Percentiles rank a stretch among this genome's conserved stretches.
Evolutionary conservation across 768 basidiomycete species (phyloP).

Genomic region (Russula lepida): DNA sequence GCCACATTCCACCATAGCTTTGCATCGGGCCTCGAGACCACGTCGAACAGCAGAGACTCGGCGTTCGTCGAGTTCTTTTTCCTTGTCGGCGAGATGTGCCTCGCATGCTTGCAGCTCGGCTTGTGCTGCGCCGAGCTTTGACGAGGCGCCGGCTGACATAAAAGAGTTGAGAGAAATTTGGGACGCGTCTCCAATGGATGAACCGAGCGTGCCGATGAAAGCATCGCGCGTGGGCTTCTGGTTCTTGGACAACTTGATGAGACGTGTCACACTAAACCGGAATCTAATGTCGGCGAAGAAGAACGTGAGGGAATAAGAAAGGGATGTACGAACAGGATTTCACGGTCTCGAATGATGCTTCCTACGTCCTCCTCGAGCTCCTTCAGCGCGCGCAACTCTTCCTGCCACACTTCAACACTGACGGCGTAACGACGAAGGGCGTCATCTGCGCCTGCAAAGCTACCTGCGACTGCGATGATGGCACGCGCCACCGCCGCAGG

Average conservation of each 20-base stretch:
- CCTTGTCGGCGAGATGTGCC: slow-evolving; percentile 58
- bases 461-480: slow-evolving; percentile 45
- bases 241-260: slow-evolving; percentile 70
- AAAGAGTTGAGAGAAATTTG: slow-evolving; percentile 19
- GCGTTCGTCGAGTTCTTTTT: slow-evolving; percentile 48
- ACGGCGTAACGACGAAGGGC: slow-evolving; percentile 53
- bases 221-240: slow-evolving; percentile 34
- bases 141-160: slow-evolving; percentile 2
- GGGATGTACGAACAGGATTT: slow-evolving; percentile 56
- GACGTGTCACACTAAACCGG: slow-evolving; percentile 53
- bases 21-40: slow-evolving; percentile 54
- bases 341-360: slow-evolving; percentile 63
- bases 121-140: slow-evolving; percentile 59
- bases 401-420: slow-evolving; percentile 59
- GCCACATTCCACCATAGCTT: slow-evolving; percentile 62
- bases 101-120: slow-evolving; percentile 79
- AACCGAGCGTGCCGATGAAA: slow-evolving; percentile 33
- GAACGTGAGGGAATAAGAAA: neutral
- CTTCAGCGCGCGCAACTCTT: slow-evolving; percentile 51
- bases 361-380: slow-evolving; percentile 64
- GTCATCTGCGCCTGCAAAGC: slow-evolving; percentile 57
- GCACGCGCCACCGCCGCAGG: slow-evolving; percentile 45
- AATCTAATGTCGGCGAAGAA: neutral
- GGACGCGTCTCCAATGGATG: slow-evolving; percentile 33
- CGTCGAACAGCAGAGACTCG: slow-evolving; percentile 50